These are phyloP conservation scores for Chalara sp. DNA, from an alignment of 2,329 filamentous ascomycete species.

Conservation along the genomic window DNA sequence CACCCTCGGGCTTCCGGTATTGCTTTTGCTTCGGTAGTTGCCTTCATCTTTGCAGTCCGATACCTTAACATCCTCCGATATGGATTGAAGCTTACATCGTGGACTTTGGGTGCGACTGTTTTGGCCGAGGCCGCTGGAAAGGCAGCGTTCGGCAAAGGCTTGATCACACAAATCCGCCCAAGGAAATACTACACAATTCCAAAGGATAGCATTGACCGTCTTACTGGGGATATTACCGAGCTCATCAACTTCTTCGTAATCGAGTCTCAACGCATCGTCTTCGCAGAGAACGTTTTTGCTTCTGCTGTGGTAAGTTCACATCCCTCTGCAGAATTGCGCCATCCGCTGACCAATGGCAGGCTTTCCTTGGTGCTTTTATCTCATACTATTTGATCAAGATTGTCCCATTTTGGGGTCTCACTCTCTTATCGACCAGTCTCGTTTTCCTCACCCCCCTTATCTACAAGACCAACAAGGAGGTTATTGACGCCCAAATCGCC, in stretches of 20 bases:
- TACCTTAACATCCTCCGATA: constrained; percentile 63
- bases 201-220: constrained; percentile 51
- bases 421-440: constrained; percentile 51
- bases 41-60: constrained; percentile 54
- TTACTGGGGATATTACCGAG: constrained; percentile 60
- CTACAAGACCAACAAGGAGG: constrained; percentile 62
- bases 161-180: constrained; percentile 60
- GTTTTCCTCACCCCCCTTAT: constrained; percentile 57
- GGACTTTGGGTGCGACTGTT: constrained; percentile 53
- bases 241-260: constrained; percentile 68
- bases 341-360: constrained; percentile 33
- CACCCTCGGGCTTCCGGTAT: constrained; percentile 61
- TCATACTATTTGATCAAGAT: constrained; percentile 65
- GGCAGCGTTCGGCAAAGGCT: constrained; percentile 51
- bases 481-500: constrained; percentile 58
- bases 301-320: constrained; percentile 49
- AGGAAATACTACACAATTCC: constrained; percentile 62
- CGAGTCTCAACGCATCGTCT: constrained; percentile 61
- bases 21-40: constrained; percentile 51
- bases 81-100: constrained; percentile 58
- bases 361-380: constrained; percentile 53
- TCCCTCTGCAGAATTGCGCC: background rate
- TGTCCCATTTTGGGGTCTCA: constrained; percentile 63
- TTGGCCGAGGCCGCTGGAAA: constrained; percentile 56
- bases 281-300: constrained; percentile 57